Base-by-base conservation (phyloP, 2,329 filamentous ascomycete species). In the Sclerotinia borealis region DNA sequence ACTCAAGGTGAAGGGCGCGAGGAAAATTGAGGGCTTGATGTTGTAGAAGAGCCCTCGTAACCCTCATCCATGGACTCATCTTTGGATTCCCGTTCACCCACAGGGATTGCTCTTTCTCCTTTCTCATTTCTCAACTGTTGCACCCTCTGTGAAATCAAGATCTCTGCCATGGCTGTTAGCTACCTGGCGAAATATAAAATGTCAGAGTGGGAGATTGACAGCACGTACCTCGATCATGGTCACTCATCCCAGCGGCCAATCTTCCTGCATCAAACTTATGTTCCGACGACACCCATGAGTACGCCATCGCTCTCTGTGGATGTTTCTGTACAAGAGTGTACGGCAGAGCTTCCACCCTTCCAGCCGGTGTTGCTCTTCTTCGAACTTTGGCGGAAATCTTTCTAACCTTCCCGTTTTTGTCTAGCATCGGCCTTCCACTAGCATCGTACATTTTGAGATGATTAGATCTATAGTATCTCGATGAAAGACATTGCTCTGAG, bases 391-490 rank as follows among this genome's bases (percentile, higher is more conserved):
- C 59, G 7, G 48, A n/a, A 19, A 55, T 19, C 19, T 22, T 51
- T 50, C 56, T 59, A 17, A 41, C 19, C 27, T 65, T 66, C 10
- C 65, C 66, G 43, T 66, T 56, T 4, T 37, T 39, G 27, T 65
- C 56, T 15, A 37, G 27, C 13, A 65, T 43, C 4, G n/a, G 36
- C 13, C 51, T 50, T 6, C 51, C 65, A 19, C 34, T 39, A 17
- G 27, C 25, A 29, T 63, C 60, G 17, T 61, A 59, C 29, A 62
- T 52, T 19, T 39, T 59, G 7, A 62, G 17, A 15, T 31, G 22
- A 47, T 68, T 68, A 49, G 61, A 43, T 8, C 66, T 58, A 34
- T 68, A 68, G 43, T 60, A 64, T 4, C 66, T 54, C 8, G 54
- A 58, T 17, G 59, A 66, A n/a, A 68, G 48, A n/a, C 60, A 66